phyloP scores from a whole-genome alignment of 1,284 basidiomycete genomes.

The Cerrena zonata region DNA sequence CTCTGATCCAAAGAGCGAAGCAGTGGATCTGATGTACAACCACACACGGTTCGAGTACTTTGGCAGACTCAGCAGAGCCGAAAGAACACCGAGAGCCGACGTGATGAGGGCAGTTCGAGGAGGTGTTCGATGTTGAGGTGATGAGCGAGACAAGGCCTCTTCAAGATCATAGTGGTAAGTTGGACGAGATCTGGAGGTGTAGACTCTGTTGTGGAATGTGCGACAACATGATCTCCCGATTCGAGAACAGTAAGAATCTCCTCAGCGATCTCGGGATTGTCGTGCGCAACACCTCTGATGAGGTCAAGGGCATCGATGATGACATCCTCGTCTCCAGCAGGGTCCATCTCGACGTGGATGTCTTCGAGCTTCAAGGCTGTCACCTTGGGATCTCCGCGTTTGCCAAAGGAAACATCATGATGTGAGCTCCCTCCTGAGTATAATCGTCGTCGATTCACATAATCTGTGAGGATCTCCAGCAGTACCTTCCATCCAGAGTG shows the following conservation, averaged over 20 bases:
- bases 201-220: slow-evolving; percentile 44
- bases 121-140: slow-evolving; percentile 35
- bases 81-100: slow-evolving; percentile 74
- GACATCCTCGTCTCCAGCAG: slow-evolving; percentile 49
- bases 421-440: slow-evolving; percentile 35
- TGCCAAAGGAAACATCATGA: slow-evolving; percentile 47
- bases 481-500: slow-evolving; percentile 81
- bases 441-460: slow-evolving; percentile 50
- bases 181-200: slow-evolving; percentile 69
- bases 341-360: slow-evolving; percentile 60
- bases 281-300: slow-evolving; percentile 68
- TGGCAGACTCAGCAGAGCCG: slow-evolving; percentile 70
- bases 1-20: slow-evolving; percentile 67
- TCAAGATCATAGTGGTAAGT: slow-evolving; percentile 80
- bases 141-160: slow-evolving; percentile 61
- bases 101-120: slow-evolving; percentile 65
- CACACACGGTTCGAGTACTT: slow-evolving; percentile 75
- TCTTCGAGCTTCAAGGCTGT: slow-evolving; percentile 56
- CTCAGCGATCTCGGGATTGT: slow-evolving; percentile 58
- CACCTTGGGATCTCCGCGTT: slow-evolving; percentile 32
- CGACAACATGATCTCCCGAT: slow-evolving; percentile 44
- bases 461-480: slow-evolving; percentile 71
- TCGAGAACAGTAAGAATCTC: slow-evolving; percentile 67
- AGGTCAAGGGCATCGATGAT: slow-evolving; percentile 75
- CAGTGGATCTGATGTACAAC: slow-evolving; percentile 77